These are phyloP conservation scores for Xylaria longipes DNA, from an alignment of 495 filamentous ascomycete genomes.

Conservation along the genomic window DNA sequence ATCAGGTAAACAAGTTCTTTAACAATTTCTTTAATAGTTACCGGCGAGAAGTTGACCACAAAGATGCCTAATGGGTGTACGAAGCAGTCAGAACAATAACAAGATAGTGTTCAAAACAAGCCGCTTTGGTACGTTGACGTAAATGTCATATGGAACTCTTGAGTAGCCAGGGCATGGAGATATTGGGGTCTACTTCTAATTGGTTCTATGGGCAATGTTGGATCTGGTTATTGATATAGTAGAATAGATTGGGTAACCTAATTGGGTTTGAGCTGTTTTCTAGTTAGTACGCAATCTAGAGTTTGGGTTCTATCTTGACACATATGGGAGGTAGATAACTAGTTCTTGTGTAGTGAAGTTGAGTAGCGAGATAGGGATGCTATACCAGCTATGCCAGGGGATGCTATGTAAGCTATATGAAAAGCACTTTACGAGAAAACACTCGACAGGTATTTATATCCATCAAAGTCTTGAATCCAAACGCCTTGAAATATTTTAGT, in stretches of 20 bases:
- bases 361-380: background rate
- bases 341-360: background rate
- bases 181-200: background rate
- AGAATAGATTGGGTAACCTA: background rate
- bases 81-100: background rate
- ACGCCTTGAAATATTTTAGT: background rate
- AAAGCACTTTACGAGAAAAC: background rate
- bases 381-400: background rate
- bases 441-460: background rate
- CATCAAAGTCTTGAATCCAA: background rate
- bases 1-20: background rate
- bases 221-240: background rate
- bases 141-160: background rate
- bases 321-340: background rate
- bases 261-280: background rate
- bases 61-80: background rate
- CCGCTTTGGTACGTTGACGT: background rate
- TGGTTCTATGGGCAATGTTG: background rate
- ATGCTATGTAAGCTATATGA: background rate
- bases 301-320: background rate
- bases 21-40: background rate
- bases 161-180: background rate
- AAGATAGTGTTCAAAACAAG: background rate
- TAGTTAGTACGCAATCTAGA: background rate
- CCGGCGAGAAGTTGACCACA: background rate